These are phyloP conservation scores for Nakazawaea laoshanensis DNA, from an alignment of 805 yeast species.

Conservation along the genomic window DNA sequence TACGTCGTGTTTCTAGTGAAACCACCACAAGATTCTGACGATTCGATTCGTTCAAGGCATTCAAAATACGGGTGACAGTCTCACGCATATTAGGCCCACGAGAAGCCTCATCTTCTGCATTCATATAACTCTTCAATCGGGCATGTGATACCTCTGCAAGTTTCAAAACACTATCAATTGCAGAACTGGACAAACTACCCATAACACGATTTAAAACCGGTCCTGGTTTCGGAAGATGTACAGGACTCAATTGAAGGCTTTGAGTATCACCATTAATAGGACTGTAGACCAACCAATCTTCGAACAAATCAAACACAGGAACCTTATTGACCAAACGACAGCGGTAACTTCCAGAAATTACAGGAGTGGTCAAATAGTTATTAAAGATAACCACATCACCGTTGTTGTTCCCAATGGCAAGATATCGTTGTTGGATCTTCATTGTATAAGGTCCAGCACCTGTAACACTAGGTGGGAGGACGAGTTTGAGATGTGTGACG, in stretches of 20 bases:
- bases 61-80: constrained; percentile 18
- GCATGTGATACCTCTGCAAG: constrained; percentile 40
- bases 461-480: too few species aligned
- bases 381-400: too few species aligned
- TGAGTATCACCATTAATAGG: constrained; percentile 9
- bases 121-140: constrained; percentile 31
- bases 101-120: constrained; percentile 8
- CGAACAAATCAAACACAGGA: constrained; percentile 41
- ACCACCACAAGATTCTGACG: constrained; percentile 30
- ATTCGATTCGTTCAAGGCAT: constrained; percentile 19
- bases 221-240: constrained; percentile 35
- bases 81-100: constrained; percentile 14
- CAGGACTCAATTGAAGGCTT: constrained; percentile 28
- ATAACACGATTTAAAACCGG: constrained; percentile 40
- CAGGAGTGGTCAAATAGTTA: too few species aligned
- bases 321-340: constrained; percentile 17
- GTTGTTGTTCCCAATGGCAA: too few species aligned
- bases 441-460: too few species aligned
- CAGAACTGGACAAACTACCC: constrained; percentile 39
- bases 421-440: too few species aligned
- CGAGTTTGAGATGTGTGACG: too few species aligned
- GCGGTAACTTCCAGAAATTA: too few species aligned
- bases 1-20: constrained; percentile 34
- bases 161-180: constrained; percentile 41
- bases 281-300: constrained; percentile 37